These are phyloP conservation scores for Pyrenochaeta sp. DNA, from an alignment of 2,329 filamentous ascomycete species.

Conservation along the genomic window DNA sequence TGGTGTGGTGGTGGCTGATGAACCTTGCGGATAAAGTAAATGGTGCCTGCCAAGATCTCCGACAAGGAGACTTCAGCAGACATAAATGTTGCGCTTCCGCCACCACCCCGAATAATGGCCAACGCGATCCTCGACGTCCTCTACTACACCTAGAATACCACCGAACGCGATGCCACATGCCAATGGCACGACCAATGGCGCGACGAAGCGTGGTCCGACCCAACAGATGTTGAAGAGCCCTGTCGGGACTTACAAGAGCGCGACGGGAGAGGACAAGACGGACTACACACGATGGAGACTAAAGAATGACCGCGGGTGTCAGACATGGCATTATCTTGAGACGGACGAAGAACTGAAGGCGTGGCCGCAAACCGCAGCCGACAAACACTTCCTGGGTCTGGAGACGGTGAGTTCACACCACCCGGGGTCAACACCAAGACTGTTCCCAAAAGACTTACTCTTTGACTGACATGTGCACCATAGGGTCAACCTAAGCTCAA, in stretches of 20 bases:
- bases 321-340: slow-evolving; percentile 92
- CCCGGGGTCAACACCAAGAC: too few species aligned
- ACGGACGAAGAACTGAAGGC: slow-evolving; percentile 72
- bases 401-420: slow-evolving; percentile 69
- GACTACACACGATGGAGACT: slow-evolving; percentile 86
- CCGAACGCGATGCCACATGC: slow-evolving; percentile 23
- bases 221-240: slow-evolving; percentile 17
- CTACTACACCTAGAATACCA: slow-evolving; percentile 3
- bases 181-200: slow-evolving; percentile 34
- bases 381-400: slow-evolving; percentile 86
- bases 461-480: too few species aligned
- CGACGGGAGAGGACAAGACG: slow-evolving; percentile 60
- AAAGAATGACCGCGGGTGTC: slow-evolving; percentile 79
- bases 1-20: too few species aligned
- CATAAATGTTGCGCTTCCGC: slow-evolving; percentile 6
- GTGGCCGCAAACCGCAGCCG: slow-evolving; percentile 89
- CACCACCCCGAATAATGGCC: slow-evolving; percentile 7
- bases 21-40: too few species aligned
- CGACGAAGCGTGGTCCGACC: slow-evolving; percentile 20
- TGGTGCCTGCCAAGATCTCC: slow-evolving; percentile 31
- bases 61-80: slow-evolving; percentile 9
- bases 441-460: too few species aligned
- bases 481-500: slow-evolving; percentile 80
- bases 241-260: slow-evolving; percentile 19
- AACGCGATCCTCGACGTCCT: neutral